phyloP scores from a whole-genome alignment of 2,329 filamentous ascomycete genomes.

The Neonectria punicea region DNA sequence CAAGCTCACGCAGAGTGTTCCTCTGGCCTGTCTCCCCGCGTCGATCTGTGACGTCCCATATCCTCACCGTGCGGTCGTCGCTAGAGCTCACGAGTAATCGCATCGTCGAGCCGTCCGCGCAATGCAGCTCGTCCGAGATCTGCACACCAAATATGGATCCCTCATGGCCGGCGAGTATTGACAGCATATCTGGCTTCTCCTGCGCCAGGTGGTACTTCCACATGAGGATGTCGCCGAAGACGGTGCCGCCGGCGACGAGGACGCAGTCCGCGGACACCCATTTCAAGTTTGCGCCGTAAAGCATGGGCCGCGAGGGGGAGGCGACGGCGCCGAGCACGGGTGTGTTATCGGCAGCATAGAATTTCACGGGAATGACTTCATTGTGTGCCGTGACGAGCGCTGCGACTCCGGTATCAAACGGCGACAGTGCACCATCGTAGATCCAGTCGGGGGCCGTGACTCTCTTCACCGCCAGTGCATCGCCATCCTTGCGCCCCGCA shows the following conservation, averaged over 20 bases:
- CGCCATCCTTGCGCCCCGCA: constrained; percentile 12
- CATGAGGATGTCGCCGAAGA: constrained; percentile 92
- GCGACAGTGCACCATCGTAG: constrained; percentile 70
- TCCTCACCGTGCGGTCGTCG: constrained; percentile 87
- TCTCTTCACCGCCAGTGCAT: constrained; percentile 47
- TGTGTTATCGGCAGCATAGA: constrained; percentile 40
- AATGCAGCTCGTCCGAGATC: constrained; percentile 69
- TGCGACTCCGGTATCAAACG: constrained; percentile 54
- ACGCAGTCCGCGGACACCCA: constrained; percentile 69
- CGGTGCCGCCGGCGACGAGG: constrained; percentile 87
- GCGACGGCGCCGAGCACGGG: constrained; percentile 61
- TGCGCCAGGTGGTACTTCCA: constrained; percentile 75
- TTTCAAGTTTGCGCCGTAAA: constrained; percentile 84
- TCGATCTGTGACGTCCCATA: constrained; percentile 83
- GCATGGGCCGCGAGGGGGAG: constrained; percentile 80
- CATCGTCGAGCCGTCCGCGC: constrained; percentile 50
- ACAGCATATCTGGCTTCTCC: constrained; percentile 54
- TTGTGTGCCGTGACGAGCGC: constrained; percentile 89
- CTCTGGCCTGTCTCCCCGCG: constrained; percentile 9
- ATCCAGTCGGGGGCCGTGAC: constrained; percentile 78
- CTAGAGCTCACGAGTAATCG: constrained; percentile 91
- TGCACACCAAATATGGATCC: constrained; percentile 93
- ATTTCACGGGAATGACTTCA: constrained; percentile 69
- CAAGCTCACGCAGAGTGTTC: constrained; percentile 30
- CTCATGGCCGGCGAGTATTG: constrained; percentile 76